These are phyloP conservation scores for Trypanosoma rangeli DNA, from an alignment of 208 protist species.

Conservation along the genomic window DNA sequence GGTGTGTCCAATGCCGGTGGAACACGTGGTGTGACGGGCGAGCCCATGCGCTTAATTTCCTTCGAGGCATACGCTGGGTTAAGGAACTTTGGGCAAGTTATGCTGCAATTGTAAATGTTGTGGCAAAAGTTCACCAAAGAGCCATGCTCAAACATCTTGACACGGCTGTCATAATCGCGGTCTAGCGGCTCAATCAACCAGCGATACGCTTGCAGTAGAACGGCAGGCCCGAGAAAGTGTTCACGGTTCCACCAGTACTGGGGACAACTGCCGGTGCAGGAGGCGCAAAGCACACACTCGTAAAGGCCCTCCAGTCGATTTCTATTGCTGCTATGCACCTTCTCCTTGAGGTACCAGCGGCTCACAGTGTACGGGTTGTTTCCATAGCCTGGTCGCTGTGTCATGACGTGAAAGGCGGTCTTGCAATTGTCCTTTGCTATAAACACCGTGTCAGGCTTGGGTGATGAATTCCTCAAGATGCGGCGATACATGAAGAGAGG, in stretches of 20 bases:
- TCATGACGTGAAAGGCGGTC: conserved; percentile 78
- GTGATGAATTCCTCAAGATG: conserved; percentile 73
- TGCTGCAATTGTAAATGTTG: conserved; percentile 92
- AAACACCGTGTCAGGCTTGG: conserved; percentile 61
- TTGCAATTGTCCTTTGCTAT: conserved; percentile 89
- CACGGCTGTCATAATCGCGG: conserved; percentile 78
- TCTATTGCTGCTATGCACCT: conserved; percentile 82
- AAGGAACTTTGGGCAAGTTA: conserved; percentile 91
- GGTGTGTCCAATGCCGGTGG: conserved; percentile 39
- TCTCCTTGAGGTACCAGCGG: conserved; percentile 90
- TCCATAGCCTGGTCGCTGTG: conserved; percentile 38
- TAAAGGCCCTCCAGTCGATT: conserved; percentile 86
- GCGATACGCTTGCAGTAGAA: conserved; percentile 88
- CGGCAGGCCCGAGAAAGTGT: conserved; percentile 86
- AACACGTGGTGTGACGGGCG: conserved; percentile 53
- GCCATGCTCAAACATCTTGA: conserved; percentile 87
- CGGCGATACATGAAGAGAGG: conserved; percentile 80
- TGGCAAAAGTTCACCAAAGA: conserved; percentile 89
- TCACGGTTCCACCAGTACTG: conserved; percentile 94
- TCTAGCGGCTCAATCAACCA: conserved; percentile 91
- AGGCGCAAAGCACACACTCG: conserved; percentile 90
- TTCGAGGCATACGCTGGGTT: conserved; percentile 86
- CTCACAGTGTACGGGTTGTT: conserved; percentile 62
- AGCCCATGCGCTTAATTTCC: conserved; percentile 86
- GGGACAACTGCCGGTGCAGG: conserved; percentile 85